Evolutionary conservation across 805 yeast species (phyloP).

Genomic region (Candida alai): DNA sequence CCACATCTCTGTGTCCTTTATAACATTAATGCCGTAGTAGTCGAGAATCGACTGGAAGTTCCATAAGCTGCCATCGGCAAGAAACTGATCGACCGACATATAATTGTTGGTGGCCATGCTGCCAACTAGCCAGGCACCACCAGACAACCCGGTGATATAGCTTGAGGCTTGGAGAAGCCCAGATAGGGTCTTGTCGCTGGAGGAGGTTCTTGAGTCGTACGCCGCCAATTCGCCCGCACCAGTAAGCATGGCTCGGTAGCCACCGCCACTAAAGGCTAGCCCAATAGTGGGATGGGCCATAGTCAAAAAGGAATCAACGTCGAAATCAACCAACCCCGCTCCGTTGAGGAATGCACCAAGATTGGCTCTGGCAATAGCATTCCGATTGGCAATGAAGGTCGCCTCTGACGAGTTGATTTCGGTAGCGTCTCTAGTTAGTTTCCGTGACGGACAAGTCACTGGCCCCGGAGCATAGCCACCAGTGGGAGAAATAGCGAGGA

Average conservation of each 20-base stretch:
- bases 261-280: constrained; percentile 64
- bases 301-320: constrained; percentile 27
- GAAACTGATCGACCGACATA: constrained; percentile 41
- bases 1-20: not conserved
- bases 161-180: constrained; percentile 71
- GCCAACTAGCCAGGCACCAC: constrained; percentile 62
- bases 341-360: constrained; percentile 28
- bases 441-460: constrained; percentile 47
- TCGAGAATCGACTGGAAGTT: constrained; percentile 61
- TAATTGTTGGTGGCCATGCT: constrained; percentile 60
- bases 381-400: constrained; percentile 50
- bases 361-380: constrained; percentile 41
- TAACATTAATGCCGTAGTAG: constrained; percentile 54
- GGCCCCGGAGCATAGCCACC: constrained; percentile 60
- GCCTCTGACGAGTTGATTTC: constrained; percentile 44
- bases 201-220: constrained; percentile 65
- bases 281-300: constrained; percentile 32
- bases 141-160: constrained; percentile 72
- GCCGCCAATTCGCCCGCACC: constrained; percentile 88
- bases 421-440: constrained; percentile 46
- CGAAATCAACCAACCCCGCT: constrained; percentile 20
- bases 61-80: constrained; percentile 30
- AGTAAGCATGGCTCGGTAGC: constrained; percentile 79
- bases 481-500: constrained; percentile 47
- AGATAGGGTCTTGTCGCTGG: constrained; percentile 60